These are phyloP conservation scores for Lunasporangiospora selenospora DNA, from an alignment of 192 early-diverging fungal genomes.

Conservation along the genomic window DNA sequence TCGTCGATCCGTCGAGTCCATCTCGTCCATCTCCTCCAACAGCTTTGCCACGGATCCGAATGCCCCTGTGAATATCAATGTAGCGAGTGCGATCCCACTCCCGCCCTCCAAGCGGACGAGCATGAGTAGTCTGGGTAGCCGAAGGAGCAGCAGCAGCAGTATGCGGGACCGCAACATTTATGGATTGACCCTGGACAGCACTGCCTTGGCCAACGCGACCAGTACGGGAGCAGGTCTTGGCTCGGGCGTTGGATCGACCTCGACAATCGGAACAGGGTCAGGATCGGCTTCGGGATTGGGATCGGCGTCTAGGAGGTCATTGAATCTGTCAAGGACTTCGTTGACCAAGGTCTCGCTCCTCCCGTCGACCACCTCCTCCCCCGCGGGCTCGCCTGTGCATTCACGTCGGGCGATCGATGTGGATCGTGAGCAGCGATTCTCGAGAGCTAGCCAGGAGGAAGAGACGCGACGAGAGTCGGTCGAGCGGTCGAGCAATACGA, in stretches of 20 bases:
- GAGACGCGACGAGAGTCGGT: neutral
- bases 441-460: slow-evolving; percentile 9
- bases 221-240: no score
- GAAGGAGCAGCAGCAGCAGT: slow-evolving; percentile 38
- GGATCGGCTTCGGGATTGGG: no score
- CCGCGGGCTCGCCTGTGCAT: no score
- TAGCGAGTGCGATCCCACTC: no score
- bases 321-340: slow-evolving; percentile 18
- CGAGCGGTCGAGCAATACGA: slow-evolving; percentile 13
- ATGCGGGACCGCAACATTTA: slow-evolving; percentile 44
- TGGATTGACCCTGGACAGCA: slow-evolving; percentile 33
- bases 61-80: neutral
- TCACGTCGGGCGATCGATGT: slow-evolving; percentile 36
- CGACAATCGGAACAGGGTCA: no score
- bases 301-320: slow-evolving; percentile 40
- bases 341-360: slow-evolving; percentile 26
- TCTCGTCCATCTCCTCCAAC: neutral
- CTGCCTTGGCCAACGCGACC: no score
- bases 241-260: no score
- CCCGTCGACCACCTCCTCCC: slow-evolving; percentile 18
- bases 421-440: slow-evolving; percentile 18
- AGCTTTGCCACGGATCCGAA: neutral
- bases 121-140: slow-evolving; percentile 21
- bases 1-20: slow-evolving; percentile 28
- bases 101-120: slow-evolving; percentile 21